Conservation (phyloP, 257 asterid genomes). For the Solanum raphanifolium region DNA sequence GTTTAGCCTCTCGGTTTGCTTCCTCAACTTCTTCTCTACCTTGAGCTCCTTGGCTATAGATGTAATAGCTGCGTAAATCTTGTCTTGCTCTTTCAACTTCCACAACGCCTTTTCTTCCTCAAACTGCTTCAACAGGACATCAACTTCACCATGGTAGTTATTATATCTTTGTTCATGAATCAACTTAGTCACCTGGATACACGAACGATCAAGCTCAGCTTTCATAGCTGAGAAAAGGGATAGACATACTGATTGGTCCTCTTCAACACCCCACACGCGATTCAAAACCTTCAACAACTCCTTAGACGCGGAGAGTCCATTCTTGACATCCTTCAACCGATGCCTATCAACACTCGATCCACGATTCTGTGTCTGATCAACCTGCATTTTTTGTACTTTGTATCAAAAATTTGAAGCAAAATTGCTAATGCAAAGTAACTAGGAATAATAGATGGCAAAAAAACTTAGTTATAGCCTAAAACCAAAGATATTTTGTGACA, state of each 20-base stretch:
- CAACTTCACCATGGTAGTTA: slow-evolving; percentile 29
- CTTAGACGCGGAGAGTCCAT: slow-evolving; percentile 62
- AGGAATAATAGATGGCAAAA: neutral
- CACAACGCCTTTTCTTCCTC: slow-evolving; percentile 56
- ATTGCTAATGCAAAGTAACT: neutral
- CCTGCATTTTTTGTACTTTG: slow-evolving; percentile 26
- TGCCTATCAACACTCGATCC: slow-evolving; percentile 29
- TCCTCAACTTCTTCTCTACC: slow-evolving; percentile 69
- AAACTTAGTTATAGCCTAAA: neutral
- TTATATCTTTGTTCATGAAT: slow-evolving; percentile 47
- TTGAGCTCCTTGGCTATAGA: slow-evolving; percentile 61
- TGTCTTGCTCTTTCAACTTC: slow-evolving; percentile 69
- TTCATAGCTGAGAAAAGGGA: slow-evolving; percentile 68
- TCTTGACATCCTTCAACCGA: slow-evolving; percentile 56
- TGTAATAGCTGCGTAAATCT: slow-evolving; percentile 42
- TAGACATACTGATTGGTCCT: slow-evolving; percentile 40
- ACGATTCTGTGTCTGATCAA: slow-evolving; percentile 28
- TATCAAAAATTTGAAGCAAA: neutral
- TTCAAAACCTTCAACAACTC: slow-evolving; percentile 57
- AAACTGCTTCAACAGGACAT: slow-evolving; percentile 38
- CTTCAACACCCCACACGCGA: slow-evolving; percentile 42
- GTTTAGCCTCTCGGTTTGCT: slow-evolving; percentile 81
- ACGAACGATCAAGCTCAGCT: slow-evolving; percentile 62
- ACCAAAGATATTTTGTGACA: neutral
- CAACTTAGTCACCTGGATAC: slow-evolving; percentile 32